Base-by-base conservation (phyloP, 495 filamentous ascomycete species). In the Neurospora tetrasperma region DNA sequence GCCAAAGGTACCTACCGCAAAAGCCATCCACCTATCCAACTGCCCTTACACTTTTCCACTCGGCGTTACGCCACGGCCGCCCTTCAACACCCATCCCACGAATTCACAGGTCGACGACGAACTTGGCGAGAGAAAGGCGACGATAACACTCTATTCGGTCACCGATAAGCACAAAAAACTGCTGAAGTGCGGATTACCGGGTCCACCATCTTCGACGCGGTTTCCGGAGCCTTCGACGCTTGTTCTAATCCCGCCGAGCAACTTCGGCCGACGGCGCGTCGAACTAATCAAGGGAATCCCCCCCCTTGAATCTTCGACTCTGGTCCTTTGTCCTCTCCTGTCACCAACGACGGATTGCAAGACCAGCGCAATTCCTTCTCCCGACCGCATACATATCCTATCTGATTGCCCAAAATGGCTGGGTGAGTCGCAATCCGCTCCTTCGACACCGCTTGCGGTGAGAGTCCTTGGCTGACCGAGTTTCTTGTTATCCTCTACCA, bases 41-140 rank as follows among this genome's bases (percentile, higher is more conserved):
- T 66, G 54, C 54, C 54, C 54, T 42, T 69, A 71, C 69, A 70
- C 66, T 75, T 72, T 69, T 70, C 73, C 66, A 70, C 72, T 72
- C 44, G 71, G 73, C 73, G 75, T 73, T 72, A 74, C 74, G 74
- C 75, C 75, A 74, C 75, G 71, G 59, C 73, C 46, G 70, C 48
- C 44, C 41, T 71, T 31, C 66, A 70, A 70, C 42, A 72, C 54
- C 66, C 73, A 72, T 44, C 42, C 35, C 59, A 71, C 69, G 72
- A 76, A 74, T 73, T 41, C 40, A 11, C 20, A 54, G 44, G 44
- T 48, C 44, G 44, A 76, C 74, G 72, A 69, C 70, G 72, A 18
- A 72, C 42, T 70, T 14, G 54, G 54, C 31, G 27, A 66, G 27
- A 66, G 27, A 66, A 66, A 66, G 43, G 66, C 48, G 31, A 35